Base-by-base conservation (phyloP, 306 rosid species). In the Dicorynia guianensis region DNA sequence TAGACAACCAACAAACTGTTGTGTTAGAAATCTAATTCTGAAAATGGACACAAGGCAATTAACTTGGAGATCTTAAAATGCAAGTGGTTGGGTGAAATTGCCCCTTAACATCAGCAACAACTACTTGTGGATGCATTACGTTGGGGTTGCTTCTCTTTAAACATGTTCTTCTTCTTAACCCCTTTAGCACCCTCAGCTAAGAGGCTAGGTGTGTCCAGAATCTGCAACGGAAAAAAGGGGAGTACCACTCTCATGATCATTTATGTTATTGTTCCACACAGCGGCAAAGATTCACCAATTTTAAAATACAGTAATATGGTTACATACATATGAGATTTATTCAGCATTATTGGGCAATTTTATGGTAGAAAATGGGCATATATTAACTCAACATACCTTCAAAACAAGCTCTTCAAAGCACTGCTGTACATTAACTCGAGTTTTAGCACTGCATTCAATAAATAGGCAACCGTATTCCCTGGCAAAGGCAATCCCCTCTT, bases 341-440 rank as follows among this genome's bases (percentile, higher is more conserved):
- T 49, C 61, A 65, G 67, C 3, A 71, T 15, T 63, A 52, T 34
- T 11, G 74, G 13, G 20, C 25, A 56, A 44, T 59, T 35, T 49
- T 50, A 69, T 61, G 50, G 34, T 48, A 11, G 34, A 13, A 47
- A 20, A 40, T 30, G 80, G 73, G 69, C 53, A 67, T 11, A 43
- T 67, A 56, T 77, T 61, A 14, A 8, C 67, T 47, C 30, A 46
- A 62, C 75, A 60, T 82, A 96, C 98, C 97, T 92, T 96, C 76
- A 96, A 78, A 76, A 96, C 97, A 78, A 89, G 99, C 82, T 96
- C 99, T 68, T 96, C 99, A 76, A 96, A 96, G 91, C 99, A 96
- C 64, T 90, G 97, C 66, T 92, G 89, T 46, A 96, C 98, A 7
- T 96, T 92, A 34, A 84, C 93, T 72, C 96, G 93, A 82, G 99